Percentiles rank a stretch among this genome's conserved stretches.
phyloP scores from a whole-genome alignment of 2,329 filamentous ascomycete genomes.

The Thielaviopsis musarum region DNA sequence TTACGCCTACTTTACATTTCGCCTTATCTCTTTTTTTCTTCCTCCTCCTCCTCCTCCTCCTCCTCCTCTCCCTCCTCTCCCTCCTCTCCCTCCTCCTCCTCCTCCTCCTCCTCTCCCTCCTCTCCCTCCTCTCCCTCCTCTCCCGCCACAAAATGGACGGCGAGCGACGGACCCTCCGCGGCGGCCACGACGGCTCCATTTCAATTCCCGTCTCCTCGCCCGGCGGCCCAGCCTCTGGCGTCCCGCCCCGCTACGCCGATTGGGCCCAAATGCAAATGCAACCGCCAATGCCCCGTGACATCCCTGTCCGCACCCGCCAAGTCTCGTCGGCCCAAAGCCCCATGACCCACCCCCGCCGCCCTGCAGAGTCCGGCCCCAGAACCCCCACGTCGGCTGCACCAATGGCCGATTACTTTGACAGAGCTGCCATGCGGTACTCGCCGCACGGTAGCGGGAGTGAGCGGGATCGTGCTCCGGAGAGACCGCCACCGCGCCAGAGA shows the following conservation, averaged over 20 bases:
- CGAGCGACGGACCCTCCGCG: conserved; percentile 8
- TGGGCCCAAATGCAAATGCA: neutral
- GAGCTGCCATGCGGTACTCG: neutral
- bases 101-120: no score
- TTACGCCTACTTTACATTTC: neutral
- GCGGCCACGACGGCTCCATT: conserved; percentile 1
- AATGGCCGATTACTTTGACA: neutral
- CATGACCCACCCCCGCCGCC: neutral
- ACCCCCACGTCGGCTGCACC: neutral
- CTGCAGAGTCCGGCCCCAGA: neutral
- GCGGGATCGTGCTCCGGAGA: neutral
- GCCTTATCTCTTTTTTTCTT: neutral
- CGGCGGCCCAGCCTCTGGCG: neutral
- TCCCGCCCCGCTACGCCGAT: neutral
- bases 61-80: no score
- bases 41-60: neutral
- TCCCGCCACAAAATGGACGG: conserved; percentile 5
- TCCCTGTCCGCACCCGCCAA: conserved; percentile 1
- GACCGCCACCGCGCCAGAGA: neutral
- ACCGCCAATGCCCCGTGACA: neutral
- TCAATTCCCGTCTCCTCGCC: conserved; percentile 1
- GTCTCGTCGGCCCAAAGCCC: neutral
- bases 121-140: neutral
- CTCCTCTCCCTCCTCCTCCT: neutral
- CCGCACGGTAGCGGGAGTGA: neutral